Base-by-base conservation (phyloP, 176 grass and related monocot genomes). In the Avena eriantha region DNA sequence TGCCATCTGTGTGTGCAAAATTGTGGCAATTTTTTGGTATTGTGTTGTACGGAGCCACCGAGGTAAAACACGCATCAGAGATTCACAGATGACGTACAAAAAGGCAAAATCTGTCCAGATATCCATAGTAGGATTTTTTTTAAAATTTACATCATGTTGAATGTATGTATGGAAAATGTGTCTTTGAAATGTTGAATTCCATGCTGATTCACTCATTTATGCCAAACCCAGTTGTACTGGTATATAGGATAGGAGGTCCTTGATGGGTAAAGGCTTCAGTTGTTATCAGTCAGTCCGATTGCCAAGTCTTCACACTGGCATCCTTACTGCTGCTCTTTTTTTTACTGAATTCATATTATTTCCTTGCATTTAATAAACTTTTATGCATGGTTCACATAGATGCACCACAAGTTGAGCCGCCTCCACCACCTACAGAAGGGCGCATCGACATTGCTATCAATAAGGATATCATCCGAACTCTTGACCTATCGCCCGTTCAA, bases 351-450 rank as follows among this genome's bases (percentile, higher is more conserved):
- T 78, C 31, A 16, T 49, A 63, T 48, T 8, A 59, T 86, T 71
- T 33, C 8, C 12, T 76, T 82, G 2, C 18, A 5, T 29, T 15
- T 86, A 46, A 60, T 14, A 15, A 65, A 50, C 23, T 69, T 12
- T 12, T n/a, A 55, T 33, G 23, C 26, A 35, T 29, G 10, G n/a
- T 31, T 86, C 22, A 5, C 34, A 61, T 69, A 95, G 94, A 89
- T 7, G 43, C 59, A 29, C 87, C 84, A 34, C 89, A 95, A 76
- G 83, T 95, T n/a, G 77, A 92, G 72, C 91, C 91, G 63, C 93
- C 95, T 7, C 72, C 92, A 1, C 95, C 95, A 1, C 93, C 95
- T 23, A 92, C 91, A 5, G 89, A 95, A 78, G 95, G 93, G 21
- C 91, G 91, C 18, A 66, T 92, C 8, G 93, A 98, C 67, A 87